Base-by-base conservation (phyloP, 306 rosid genomes). In the Cicer pinnatifidum region DNA sequence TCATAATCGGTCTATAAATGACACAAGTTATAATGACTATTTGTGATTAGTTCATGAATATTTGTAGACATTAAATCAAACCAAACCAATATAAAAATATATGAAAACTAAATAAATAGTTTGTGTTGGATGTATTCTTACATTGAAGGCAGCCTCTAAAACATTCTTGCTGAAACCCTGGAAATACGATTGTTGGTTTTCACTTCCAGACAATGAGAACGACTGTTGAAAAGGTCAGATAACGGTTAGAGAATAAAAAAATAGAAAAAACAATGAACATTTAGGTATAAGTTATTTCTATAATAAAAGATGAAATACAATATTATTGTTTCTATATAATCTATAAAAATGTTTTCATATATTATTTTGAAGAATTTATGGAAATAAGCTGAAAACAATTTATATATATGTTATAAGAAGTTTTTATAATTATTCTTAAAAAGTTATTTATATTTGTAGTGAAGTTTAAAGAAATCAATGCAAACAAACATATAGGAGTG, bases 121-220 rank as follows among this genome's bases (percentile, higher is more conserved):
- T 7, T 15, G 8, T 53, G 9, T 0, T 15, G 11, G 0, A 3
- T 6, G 3, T 2, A 52, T 16, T 15, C 80, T 63, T 37, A 79
- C 86, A 44, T 83, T 58, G 64, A 57, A 71, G 72, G 81, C 0
- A n/a, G 78, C 81, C 44, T 83, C 64, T 0, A 83, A 19, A 50
- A 72, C 5, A 3, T 43, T 6, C 76, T 2, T 44, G 68, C 81
- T 63, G 75, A 83, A 79, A 5, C 57, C 86, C 0, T 2, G 6
- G 8, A 56, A 35, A 62, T 48, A 79, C 40, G 86, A 75, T 11
- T 64, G 11, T 3, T 69, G 75, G 40, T 41, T 50, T 48, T 20
- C 3, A 4, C 6, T 48, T 33, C 33, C 59, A 4, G 78, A 51
- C 3, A 70, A 72, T 11, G 12, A 75, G 72, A 83, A 79, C 20